These are phyloP conservation scores for Starmera amethionina DNA, from an alignment of 805 yeast genomes.

Conservation along the genomic window DNA sequence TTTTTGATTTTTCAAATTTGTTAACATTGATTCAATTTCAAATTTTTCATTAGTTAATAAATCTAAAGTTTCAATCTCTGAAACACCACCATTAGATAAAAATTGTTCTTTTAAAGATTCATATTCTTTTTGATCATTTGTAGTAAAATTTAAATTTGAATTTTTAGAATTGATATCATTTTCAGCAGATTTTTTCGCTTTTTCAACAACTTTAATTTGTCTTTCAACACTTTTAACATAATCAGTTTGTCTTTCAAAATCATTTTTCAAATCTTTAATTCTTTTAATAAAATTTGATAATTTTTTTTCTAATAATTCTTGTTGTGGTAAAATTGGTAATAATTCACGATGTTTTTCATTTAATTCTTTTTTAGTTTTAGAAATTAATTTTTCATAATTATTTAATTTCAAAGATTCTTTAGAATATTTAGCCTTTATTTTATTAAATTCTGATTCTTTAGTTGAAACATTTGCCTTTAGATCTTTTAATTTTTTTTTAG, in stretches of 20 bases:
- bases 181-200: slow-evolving; percentile 30
- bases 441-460: slow-evolving; percentile 28
- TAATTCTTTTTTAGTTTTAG: slow-evolving; percentile 25
- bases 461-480: slow-evolving; percentile 23
- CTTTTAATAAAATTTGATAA: slow-evolving; percentile 36
- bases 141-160: slow-evolving; percentile 30
- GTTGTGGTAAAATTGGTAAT: slow-evolving; percentile 55
- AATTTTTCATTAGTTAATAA: slow-evolving; percentile 33
- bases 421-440: slow-evolving; percentile 33
- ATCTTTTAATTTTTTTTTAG: slow-evolving; percentile 19
- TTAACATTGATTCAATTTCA: slow-evolving; percentile 29
- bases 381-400: slow-evolving; percentile 29
- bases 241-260: slow-evolving; percentile 40
- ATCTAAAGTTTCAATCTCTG: slow-evolving; percentile 41
- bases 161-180: slow-evolving; percentile 21
- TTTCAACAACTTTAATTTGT: slow-evolving; percentile 37
- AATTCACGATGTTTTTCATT: slow-evolving; percentile 34
- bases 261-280: slow-evolving; percentile 38
- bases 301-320: slow-evolving; percentile 36
- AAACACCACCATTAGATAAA: slow-evolving; percentile 45
- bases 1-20: slow-evolving; percentile 25
- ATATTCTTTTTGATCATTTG: slow-evolving; percentile 48
- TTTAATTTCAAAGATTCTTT: slow-evolving; percentile 33
- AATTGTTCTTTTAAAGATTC: slow-evolving; percentile 46
- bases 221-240: slow-evolving; percentile 30